Base-by-base conservation (phyloP, 257 asterid species). In the Cordia subcordata region DNA sequence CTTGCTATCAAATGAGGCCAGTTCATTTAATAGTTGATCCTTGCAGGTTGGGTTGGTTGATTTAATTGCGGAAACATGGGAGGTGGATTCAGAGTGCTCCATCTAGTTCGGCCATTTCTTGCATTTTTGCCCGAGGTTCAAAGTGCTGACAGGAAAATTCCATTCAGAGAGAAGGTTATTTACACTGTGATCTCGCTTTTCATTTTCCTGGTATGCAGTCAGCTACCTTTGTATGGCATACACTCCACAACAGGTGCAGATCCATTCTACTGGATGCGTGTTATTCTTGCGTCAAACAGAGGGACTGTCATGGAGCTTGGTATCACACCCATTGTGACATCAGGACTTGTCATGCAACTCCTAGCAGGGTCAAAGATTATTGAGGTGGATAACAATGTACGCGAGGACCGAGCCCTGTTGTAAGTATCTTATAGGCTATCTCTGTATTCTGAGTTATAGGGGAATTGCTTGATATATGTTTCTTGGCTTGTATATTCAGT, bases 261-360 rank as follows among this genome's bases (percentile, higher is more conserved):
- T 72, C 95, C 95, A 27, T 87, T 87, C 70, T 87, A 87, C 56
- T 87, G 95, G 95, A 87, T 87, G 95, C 95, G 95, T 68, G 95
- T 79, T 49, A 87, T 87, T 74, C 95, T 87, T 40, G 95, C 95
- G 65, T 87, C 95, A 19, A 87, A 81, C 70, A 79, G 95, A 63
- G 95, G 95, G 13, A 84, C 95, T 38, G 95, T 87, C 33, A 87
- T 87, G 95, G 95, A 87, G 79, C 87, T 87, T 50, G 95, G 95
- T 23, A 87, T 87, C 72, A 87, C 95, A 16, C 95, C 95, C 21
- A 87, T 87, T 45, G 95, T 87, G 62, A 87, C 95, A 17, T 84
- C 95, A 21, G 95, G 95, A 23, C 69, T 87, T 55, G 95, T 87
- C 20, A 82, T 87, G 90, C 95, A 87, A 68, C 90, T 87, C 39